phyloP scores from a whole-genome alignment of 2,329 filamentous ascomycete species.

The Periconia digitata region DNA sequence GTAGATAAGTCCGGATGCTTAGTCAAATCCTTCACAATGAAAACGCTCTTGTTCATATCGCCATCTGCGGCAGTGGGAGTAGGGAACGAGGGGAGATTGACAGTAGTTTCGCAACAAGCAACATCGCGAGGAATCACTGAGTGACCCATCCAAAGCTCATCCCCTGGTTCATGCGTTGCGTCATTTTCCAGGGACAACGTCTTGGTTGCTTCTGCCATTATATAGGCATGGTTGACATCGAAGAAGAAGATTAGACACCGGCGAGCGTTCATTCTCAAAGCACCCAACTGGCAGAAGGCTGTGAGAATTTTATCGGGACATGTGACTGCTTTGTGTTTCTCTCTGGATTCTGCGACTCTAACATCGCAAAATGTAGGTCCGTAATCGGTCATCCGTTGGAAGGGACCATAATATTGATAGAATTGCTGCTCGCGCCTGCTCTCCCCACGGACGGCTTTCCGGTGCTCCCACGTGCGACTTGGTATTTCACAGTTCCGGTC shows the following conservation, averaged over 20 bases:
- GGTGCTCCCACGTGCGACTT: no score
- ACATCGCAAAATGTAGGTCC: no score
- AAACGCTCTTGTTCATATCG: conserved; percentile 10
- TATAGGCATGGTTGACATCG: conserved; percentile 39
- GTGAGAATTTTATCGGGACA: conserved; percentile 35
- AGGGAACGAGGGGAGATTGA: conserved; percentile 27
- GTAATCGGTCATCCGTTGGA: no score
- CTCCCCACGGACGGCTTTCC: no score
- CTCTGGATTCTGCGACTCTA: no score
- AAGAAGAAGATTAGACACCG: conserved; percentile 42
- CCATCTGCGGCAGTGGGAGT: conserved; percentile 22
- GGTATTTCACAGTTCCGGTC: no score
- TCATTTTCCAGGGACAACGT: conserved; percentile 36
- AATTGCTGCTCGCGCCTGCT: neutral
- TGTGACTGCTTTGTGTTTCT: no score
- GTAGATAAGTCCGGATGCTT: no score
- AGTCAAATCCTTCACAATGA: no score
- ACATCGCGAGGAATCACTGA: conserved; percentile 30
- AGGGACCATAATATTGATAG: neutral
- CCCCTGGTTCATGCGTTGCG: conserved; percentile 19
- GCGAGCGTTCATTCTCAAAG: conserved; percentile 35
- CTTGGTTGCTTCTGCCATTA: conserved; percentile 43
- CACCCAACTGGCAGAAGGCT: conserved; percentile 39
- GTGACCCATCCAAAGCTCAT: conserved; percentile 36
- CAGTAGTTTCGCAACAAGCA: conserved; percentile 32